Evolutionary conservation across 768 basidiomycete species (phyloP), one percentile per base, ranked within the genome.

Genomic region (Mycena crocata): DNA sequence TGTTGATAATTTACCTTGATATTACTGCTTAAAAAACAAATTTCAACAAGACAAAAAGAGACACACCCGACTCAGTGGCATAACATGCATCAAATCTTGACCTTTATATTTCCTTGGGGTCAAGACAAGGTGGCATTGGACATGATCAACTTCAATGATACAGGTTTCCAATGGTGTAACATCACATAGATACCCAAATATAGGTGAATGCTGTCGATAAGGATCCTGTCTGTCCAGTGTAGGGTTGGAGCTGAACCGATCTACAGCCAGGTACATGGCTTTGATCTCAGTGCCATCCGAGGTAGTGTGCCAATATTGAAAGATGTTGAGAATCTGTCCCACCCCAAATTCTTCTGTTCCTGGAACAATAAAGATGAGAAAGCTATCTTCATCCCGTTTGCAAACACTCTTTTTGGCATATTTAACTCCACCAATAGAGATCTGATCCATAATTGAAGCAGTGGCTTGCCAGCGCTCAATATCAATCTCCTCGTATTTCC

Each of bases 291-390:
- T 7, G 1, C 21, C 49, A 7, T 9, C 39, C 31, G 46, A 5
- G 5, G 51, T 44, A 15, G 52, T 63, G n/a, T 63, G 44, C 44
- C 52, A 54, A n/a, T 46, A 32, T 28, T 46, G 52, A 39, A 63
- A 54, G 19, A 63, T 63, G 28, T 63, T 63, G 1, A 34, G 1
- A 15, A 63, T 63, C 23, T 63, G 5, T 10, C 62, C 62, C 13
- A 35, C 32, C 26, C 9, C 39, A 15, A 21, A 9, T 45, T 34
- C 28, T 4, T 28, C 13, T 0, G 42, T 45, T 14, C 34, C 44
- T 37, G 52, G 54, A 5, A 23, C 6, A 7, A 4, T 6, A 17
- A 55, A 63, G 10, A 63, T 46, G 23, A 63, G 55, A 34, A 55
- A 17, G 12, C 62, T 63, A 35, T 63, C 62, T 26, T 46, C 21